Base-by-base conservation (phyloP, 805 yeast genomes). In the Pichia cabralensis region DNA sequence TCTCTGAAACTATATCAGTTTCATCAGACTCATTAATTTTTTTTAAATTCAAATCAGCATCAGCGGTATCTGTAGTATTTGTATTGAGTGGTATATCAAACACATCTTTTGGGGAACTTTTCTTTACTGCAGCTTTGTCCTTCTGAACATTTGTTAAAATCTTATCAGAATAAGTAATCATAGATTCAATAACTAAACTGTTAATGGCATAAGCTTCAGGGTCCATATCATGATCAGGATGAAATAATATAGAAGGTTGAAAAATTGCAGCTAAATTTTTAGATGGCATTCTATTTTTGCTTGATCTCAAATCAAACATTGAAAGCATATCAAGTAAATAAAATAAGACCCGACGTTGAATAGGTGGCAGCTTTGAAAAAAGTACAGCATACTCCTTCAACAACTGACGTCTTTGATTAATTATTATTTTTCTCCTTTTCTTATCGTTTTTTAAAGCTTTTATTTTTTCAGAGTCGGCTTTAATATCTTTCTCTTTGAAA, bases 181-280 rank as follows among this genome's bases (percentile, higher is more conserved):
- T 68, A 45, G 89, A 86, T 50, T 88, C 94, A 18, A 92, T 80
- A 22, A 84, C 95, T 7, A 76, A 67, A 45, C 88, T 85, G 5
- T 95, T 82, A 23, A 85, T 60, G 10, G 83, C 89, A 59, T 88
- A 88, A 57, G 92, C 96, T 22, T 76, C 84, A 1, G 96, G 96
- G 27, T 80, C 74, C 77, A 89, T 74, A 52, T 88, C 96, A 55
- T 92, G 96, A 44, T 69, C 71, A 5, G 96, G 95, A 55, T 89
- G 97, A 8, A 94, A 81, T 34, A 92, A 64, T 13, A 92, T 76
- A n/a, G 95, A 82, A 3, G 98, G 97, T 60, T 92, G 98, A 62
- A 92, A 92, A 38, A 92, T 83, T 2, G 97, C 95, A 1, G 97
- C 95, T 43, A 92, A 63, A 53, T 92, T 92, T 47, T 85, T 73